Evolutionary conservation across 306 rosid genomes (phyloP).

Genomic region (Rosa persica): DNA sequence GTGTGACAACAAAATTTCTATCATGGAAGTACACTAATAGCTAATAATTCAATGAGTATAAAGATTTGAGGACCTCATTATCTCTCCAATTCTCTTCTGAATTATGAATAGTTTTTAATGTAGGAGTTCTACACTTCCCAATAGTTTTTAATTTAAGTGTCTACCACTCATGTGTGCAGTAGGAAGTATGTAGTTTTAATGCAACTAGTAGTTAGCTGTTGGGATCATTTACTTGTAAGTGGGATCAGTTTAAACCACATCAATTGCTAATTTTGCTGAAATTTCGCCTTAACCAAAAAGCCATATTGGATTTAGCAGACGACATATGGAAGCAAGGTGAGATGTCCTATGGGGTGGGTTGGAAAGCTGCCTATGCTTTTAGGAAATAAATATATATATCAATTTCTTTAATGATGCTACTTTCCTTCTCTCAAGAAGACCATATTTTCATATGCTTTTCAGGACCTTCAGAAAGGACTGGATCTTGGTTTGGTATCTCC

Average conservation of each 20-base stretch:
- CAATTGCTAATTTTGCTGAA: background rate
- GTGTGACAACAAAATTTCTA: too few relatives aligned
- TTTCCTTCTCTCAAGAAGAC: conserved; percentile 22
- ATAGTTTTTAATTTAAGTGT: background rate
- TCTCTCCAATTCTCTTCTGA: background rate
- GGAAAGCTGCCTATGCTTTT: background rate
- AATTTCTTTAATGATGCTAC: conserved; percentile 1
- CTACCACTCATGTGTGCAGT: background rate
- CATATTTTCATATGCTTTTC: conserved; percentile 30
- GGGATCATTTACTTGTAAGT: background rate
- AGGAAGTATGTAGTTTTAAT: background rate
- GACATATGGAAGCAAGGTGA: background rate
- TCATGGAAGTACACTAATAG: background rate
- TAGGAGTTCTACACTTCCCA: background rate
- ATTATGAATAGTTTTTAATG: background rate
- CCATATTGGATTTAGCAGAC: background rate
- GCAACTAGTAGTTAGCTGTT: background rate
- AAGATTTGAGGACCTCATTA: background rate
- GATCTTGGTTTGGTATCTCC: conserved; percentile 97
- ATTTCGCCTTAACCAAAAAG: background rate
- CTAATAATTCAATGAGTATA: background rate
- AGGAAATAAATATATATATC: background rate
- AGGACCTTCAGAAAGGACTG: conserved; percentile 97
- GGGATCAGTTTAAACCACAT: conserved; percentile 1
- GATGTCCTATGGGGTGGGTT: conserved; percentile 6